These are phyloP conservation scores for Lunasporangiospora selenospora DNA, from an alignment of 192 early-diverging fungal species.

Conservation along the genomic window DNA sequence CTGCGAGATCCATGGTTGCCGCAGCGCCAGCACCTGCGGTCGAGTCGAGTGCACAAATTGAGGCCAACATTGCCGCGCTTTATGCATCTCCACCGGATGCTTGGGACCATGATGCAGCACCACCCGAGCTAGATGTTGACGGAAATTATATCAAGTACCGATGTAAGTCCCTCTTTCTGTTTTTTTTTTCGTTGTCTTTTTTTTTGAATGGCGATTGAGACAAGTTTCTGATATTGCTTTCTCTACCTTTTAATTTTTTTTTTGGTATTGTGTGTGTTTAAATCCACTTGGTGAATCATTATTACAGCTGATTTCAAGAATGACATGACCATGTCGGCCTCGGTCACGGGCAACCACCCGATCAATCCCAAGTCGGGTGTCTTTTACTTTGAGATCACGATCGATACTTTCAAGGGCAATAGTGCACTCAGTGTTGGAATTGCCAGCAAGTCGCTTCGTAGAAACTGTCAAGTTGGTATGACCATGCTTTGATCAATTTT, in stretches of 20 bases:
- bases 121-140: conserved; percentile 41
- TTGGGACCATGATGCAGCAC: conserved; percentile 43
- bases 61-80: conserved; percentile 7
- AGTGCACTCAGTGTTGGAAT: conserved; percentile 44
- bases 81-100: conserved; percentile 33
- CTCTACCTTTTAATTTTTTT: no score
- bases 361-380: conserved; percentile 32
- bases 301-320: conserved; percentile 42
- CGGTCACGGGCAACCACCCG: conserved; percentile 42
- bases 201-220: background rate
- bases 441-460: conserved; percentile 37
- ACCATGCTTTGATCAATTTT: background rate
- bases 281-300: no score
- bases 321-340: conserved; percentile 45
- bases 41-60: no score
- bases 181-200: background rate
- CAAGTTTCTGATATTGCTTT: no score
- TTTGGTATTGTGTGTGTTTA: no score
- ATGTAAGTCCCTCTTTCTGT: conserved; percentile 9
- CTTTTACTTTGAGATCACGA: conserved; percentile 45
- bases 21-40: background rate
- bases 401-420: conserved; percentile 36
- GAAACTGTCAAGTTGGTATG: conserved; percentile 47
- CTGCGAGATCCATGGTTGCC: background rate
- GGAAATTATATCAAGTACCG: conserved; percentile 40